Conservation (phyloP, 2,329 filamentous ascomycete species). For the Verticillium klebahnii region DNA sequence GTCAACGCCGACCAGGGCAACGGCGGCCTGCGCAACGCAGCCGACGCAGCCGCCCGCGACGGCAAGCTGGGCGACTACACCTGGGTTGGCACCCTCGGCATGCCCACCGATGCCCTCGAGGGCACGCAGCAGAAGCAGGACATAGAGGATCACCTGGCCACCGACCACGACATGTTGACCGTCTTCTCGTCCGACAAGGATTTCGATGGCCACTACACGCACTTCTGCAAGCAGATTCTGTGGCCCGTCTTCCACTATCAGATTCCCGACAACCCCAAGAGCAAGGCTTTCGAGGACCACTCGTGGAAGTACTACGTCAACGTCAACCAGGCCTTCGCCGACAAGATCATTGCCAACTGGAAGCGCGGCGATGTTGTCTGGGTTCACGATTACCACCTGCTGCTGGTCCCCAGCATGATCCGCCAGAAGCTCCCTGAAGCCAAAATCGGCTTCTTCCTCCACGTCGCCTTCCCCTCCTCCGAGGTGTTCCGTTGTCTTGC, state of each 20-base stretch:
- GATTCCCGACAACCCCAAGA: constrained; percentile 95
- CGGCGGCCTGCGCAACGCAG: constrained; percentile 83
- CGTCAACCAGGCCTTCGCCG: constrained; percentile 88
- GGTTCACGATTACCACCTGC: constrained; percentile 92
- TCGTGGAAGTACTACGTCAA: constrained; percentile 94
- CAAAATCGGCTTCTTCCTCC: constrained; percentile 93
- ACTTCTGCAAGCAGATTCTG: constrained; percentile 96
- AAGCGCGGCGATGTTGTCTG: constrained; percentile 90
- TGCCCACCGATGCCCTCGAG: constrained; percentile 83
- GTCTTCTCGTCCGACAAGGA: constrained; percentile 89
- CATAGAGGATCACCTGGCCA: constrained; percentile 76
- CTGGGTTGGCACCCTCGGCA: constrained; percentile 91
- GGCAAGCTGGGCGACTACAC: constrained; percentile 69
- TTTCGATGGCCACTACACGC: constrained; percentile 89
- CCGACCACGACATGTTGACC: constrained; percentile 75
- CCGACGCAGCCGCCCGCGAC: constrained; percentile 69
- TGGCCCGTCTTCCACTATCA: constrained; percentile 99
- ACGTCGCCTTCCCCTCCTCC: constrained; percentile 92
- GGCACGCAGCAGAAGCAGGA: constrained; percentile 71
- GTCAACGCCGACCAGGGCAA: constrained; percentile 88
- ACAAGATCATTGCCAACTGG: constrained; percentile 86
- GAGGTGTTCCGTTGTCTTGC: constrained; percentile 93
- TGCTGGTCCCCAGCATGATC: constrained; percentile 85
- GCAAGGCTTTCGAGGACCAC: constrained; percentile 96
- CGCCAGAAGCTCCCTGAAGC: constrained; percentile 87